Evolutionary conservation across 2,329 filamentous ascomycete genomes (phyloP).

Genomic region (Chaetomium strumarium): DNA sequence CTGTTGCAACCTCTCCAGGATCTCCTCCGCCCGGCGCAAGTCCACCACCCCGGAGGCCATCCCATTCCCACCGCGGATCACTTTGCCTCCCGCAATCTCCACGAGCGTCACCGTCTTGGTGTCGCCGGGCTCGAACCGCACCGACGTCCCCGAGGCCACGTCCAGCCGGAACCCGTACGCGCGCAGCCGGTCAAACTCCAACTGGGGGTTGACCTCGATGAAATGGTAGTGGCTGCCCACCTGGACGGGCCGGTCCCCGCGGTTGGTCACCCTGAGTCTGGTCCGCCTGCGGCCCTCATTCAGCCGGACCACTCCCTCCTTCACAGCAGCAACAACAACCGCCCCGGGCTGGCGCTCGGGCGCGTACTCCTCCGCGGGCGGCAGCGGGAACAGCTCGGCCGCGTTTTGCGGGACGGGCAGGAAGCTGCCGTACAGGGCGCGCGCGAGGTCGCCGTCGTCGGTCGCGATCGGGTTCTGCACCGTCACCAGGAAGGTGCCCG

Average conservation of each 20-base stretch:
- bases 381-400: constrained; percentile 60
- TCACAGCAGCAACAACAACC: constrained; percentile 65
- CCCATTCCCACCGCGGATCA: constrained; percentile 79
- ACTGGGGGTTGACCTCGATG: constrained; percentile 84
- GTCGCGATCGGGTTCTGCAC: constrained; percentile 84
- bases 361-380: constrained; percentile 60
- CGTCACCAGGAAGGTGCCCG: constrained; percentile 88
- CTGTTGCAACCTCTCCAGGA: constrained; percentile 59
- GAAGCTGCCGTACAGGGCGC: constrained; percentile 86
- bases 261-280: constrained; percentile 71
- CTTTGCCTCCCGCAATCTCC: constrained; percentile 72
- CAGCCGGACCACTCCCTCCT: constrained; percentile 59
- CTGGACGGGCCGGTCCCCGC: constrained; percentile 85
- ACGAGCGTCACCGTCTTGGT: constrained; percentile 85
- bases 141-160: constrained; percentile 83
- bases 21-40: constrained; percentile 53
- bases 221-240: constrained; percentile 96
- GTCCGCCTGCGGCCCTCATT: constrained; percentile 72
- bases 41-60: constrained; percentile 71
- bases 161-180: constrained; percentile 84
- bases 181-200: constrained; percentile 78
- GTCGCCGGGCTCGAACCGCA: constrained; percentile 91
- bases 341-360: constrained; percentile 69
- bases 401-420: constrained; percentile 67
- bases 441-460: constrained; percentile 80